Base-by-base conservation (phyloP, 805 yeast genomes). In the Suhomyces kilbournensis region DNA sequence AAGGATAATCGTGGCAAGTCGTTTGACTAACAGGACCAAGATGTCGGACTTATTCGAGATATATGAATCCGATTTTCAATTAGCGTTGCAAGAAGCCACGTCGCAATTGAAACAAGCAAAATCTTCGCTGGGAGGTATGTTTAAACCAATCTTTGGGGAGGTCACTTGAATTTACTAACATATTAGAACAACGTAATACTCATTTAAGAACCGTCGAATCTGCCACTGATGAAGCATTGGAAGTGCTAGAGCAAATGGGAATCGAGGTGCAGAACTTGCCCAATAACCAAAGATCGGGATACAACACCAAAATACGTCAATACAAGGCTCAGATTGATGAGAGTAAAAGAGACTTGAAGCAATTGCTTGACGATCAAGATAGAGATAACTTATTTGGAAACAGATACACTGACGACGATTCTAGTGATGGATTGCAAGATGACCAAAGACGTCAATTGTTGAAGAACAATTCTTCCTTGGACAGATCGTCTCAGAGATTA, bases 191-290 rank as follows among this genome's bases (percentile, higher is more conserved):
- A 48, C 76, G 90, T 51, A 76, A 78, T 39, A 75, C 71, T 9
- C 75, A 84, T 15, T 73, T 85, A 69, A 79, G 79, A 59, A 81
- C 85, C 14, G 78, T 83, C 2, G 91, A 88, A 62, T 74, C 77
- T 44, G 79, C 86, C 17, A 75, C 87, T n/a, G 96, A 90, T 60
- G 96, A 90, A 63, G 86, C 87, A 35, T 79, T 83, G 51, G 96
- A 89, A 63, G 77, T 89, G 40, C 69, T 90, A 44, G 97, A 92
- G 58, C 96, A 93, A 59, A 85, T 94, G 85, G 84, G 84, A 25
- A 77, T 93, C 42, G 98, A 93, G 66, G 86, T 92, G 2, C 91
- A 86, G 64, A 86, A 85, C 61, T 78, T 90, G 32, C 90, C 97
- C n/a, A 85, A 93, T 54, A 81, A 70, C 55, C 81, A 75, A 55